These are phyloP conservation scores for Scopulariopsis brevicaulis DNA, from an alignment of 2,329 filamentous ascomycete species.

Conservation along the genomic window DNA sequence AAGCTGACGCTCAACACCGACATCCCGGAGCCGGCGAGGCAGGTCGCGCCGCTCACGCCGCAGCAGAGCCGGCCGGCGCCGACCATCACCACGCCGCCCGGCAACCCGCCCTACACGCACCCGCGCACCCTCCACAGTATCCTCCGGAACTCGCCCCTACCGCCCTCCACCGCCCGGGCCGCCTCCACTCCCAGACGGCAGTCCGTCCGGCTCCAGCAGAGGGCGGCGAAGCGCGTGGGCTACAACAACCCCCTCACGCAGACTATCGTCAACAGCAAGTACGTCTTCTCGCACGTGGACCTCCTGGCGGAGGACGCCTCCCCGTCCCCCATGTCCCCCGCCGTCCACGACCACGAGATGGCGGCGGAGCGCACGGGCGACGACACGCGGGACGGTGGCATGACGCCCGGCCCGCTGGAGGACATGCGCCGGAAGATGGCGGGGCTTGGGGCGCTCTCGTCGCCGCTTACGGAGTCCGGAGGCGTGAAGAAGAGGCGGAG, in stretches of 20 bases:
- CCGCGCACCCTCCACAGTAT: slow-evolving; percentile 50
- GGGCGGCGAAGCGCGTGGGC: slow-evolving; percentile 42
- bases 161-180: slow-evolving; percentile 35
- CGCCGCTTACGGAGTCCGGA: slow-evolving; percentile 26
- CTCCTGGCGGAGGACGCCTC: slow-evolving; percentile 46
- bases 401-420: slow-evolving; percentile 52
- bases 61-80: not conserved
- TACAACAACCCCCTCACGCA: slow-evolving; percentile 53
- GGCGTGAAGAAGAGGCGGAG: slow-evolving; percentile 41
- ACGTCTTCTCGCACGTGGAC: slow-evolving; percentile 52
- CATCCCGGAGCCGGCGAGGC: slow-evolving; percentile 2
- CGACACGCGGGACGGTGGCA: slow-evolving; percentile 47
- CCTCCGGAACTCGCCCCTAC: slow-evolving; percentile 53
- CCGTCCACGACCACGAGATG: slow-evolving; percentile 18
- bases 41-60: slow-evolving; percentile 1
- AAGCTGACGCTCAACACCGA: slow-evolving; percentile 9
- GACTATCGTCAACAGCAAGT: slow-evolving; percentile 51
- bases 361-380: slow-evolving; percentile 37
- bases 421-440: slow-evolving; percentile 50
- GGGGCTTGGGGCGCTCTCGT: slow-evolving; percentile 28
- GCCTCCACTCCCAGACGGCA: slow-evolving; percentile 41
- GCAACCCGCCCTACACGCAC: slow-evolving; percentile 43
- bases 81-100: slow-evolving; percentile 6
- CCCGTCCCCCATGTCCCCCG: slow-evolving; percentile 19
- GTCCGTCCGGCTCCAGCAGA: slow-evolving; percentile 42